phyloP scores from a whole-genome alignment of 768 basidiomycete species.

The Vishniacozyma victoriae region DNA sequence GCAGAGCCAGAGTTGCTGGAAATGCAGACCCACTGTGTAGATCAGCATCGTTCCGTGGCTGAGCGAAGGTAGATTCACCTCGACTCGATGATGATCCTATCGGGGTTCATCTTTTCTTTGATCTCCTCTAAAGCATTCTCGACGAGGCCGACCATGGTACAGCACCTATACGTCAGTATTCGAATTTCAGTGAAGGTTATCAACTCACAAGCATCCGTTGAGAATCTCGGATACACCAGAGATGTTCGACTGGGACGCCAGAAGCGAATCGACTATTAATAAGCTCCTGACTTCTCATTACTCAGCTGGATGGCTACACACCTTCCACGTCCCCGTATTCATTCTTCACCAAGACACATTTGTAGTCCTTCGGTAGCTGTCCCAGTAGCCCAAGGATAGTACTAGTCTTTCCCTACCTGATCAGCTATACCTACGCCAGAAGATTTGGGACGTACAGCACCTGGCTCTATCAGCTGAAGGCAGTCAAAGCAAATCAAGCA shows the following conservation, averaged over 20 bases:
- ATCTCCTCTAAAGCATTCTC: slow-evolving; percentile 85
- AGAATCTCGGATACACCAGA: slow-evolving; percentile 86
- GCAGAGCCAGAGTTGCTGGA: slow-evolving; percentile 89
- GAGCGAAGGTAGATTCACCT: slow-evolving; percentile 56
- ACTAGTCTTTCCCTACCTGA: slow-evolving; percentile 40
- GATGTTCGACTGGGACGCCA: slow-evolving; percentile 70
- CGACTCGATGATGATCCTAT: slow-evolving; percentile 91
- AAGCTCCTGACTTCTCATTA: background rate
- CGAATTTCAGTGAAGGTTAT: background rate
- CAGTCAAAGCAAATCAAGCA: slow-evolving; percentile 1
- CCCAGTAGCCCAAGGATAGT: slow-evolving; percentile 73
- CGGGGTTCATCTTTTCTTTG: slow-evolving; percentile 69
- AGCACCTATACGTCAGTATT: slow-evolving; percentile 58
- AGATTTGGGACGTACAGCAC: slow-evolving; percentile 18
- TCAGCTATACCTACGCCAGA: background rate
- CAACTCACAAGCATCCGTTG: slow-evolving; percentile 84
- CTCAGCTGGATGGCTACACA: slow-evolving; percentile 29
- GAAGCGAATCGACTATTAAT: slow-evolving; percentile 73
- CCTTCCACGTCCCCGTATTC: slow-evolving; percentile 94
- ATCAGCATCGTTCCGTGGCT: background rate
- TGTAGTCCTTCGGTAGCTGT: slow-evolving; percentile 76
- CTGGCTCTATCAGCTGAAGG: slow-evolving; percentile 1
- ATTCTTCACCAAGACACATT: slow-evolving; percentile 85
- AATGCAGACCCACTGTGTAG: slow-evolving; percentile 76
- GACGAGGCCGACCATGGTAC: slow-evolving; percentile 91